A percentile compares a stretch with the other conserved stretches of the same genome.
Conservation (phyloP, 2,329 filamentous ascomycete genomes). For the Pestalotiopsis sp. region DNA sequence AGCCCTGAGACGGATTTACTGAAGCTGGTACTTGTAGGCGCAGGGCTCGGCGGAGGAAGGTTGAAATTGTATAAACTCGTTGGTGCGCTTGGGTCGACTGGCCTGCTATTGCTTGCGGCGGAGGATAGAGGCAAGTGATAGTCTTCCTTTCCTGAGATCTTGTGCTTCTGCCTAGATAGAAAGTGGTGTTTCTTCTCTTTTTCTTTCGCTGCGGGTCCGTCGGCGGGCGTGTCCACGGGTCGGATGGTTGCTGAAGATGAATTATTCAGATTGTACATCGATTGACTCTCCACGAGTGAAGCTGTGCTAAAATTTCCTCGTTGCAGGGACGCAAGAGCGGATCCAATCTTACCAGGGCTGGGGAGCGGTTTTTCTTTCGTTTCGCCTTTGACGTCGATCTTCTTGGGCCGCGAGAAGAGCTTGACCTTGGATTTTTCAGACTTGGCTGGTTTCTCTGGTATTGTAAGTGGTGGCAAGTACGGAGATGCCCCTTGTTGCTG, state of each 20-base stretch:
- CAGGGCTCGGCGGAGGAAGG: conserved; percentile 73
- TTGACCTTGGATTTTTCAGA: conserved; percentile 80
- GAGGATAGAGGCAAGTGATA: conserved; percentile 74
- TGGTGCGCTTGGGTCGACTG: conserved; percentile 74
- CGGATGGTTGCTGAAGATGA: conserved; percentile 77
- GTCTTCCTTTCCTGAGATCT: conserved; percentile 73
- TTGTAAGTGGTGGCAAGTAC: conserved; percentile 39
- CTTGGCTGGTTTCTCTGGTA: conserved; percentile 60
- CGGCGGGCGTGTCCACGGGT: conserved; percentile 54
- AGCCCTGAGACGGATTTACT: conserved; percentile 81
- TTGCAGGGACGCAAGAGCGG: conserved; percentile 67
- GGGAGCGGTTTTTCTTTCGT: conserved; percentile 67
- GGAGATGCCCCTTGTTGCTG: conserved; percentile 24
- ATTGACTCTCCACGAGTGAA: conserved; percentile 68
- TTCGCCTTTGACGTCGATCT: conserved; percentile 72
- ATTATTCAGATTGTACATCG: conserved; percentile 75
- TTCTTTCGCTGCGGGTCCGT: conserved; percentile 58
- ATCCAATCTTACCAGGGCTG: conserved; percentile 72
- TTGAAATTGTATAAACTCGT: conserved; percentile 81
- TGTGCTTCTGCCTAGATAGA: conserved; percentile 77
- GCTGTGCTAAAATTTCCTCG: conserved; percentile 71
- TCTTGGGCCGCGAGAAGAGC: conserved; percentile 77
- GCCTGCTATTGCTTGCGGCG: conserved; percentile 74
- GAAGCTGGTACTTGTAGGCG: conserved; percentile 67
- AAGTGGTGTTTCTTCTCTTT: conserved; percentile 83